A percentile compares a stretch with the other conserved stretches of the same genome.
Evolutionary conservation across 1,139 yeast species (phyloP).

Genomic region (Geotrichum aggregatum): DNA sequence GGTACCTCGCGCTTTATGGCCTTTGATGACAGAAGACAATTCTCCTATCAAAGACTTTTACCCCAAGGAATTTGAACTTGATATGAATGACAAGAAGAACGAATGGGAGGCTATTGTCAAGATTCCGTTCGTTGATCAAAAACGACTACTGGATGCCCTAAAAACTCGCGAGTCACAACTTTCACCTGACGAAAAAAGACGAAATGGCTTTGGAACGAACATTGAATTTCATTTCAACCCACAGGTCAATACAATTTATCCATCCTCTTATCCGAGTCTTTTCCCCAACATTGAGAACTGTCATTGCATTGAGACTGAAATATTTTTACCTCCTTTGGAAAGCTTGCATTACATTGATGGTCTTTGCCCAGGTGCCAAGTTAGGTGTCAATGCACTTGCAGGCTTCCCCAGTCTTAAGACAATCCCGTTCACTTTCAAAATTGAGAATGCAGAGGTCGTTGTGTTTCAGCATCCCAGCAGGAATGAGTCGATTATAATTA

Average conservation of each 20-base stretch:
- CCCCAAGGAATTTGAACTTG: slow-evolving; percentile 84
- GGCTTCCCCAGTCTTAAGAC: slow-evolving; percentile 86
- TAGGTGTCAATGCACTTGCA: slow-evolving; percentile 68
- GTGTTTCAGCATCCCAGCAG: slow-evolving; percentile 84
- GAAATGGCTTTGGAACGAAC: slow-evolving; percentile 73
- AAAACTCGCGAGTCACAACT: slow-evolving; percentile 56
- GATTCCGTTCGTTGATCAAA: slow-evolving; percentile 85
- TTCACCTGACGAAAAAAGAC: slow-evolving; percentile 60
- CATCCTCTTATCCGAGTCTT: slow-evolving; percentile 74
- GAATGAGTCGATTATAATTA: slow-evolving; percentile 74
- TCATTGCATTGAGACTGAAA: slow-evolving; percentile 60
- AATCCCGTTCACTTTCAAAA: slow-evolving; percentile 54
- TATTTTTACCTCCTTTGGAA: slow-evolving; percentile 17
- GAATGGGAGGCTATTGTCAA: slow-evolving; percentile 99
- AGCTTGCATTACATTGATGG: slow-evolving; percentile 49
- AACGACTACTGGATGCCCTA: slow-evolving; percentile 67
- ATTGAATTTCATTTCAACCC: slow-evolving; percentile 70
- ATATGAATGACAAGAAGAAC: slow-evolving; percentile 90
- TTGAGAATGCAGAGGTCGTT: slow-evolving; percentile 60
- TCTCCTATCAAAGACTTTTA: slow-evolving; percentile 90
- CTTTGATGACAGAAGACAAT: slow-evolving; percentile 79
- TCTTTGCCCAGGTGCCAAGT: slow-evolving; percentile 60
- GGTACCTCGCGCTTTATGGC: slow-evolving; percentile 73
- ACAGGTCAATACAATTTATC: slow-evolving; percentile 63
- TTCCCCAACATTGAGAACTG: slow-evolving; percentile 76